Base-by-base conservation (phyloP, 1,284 basidiomycete species). In the Phenoliferia sp. region DNA sequence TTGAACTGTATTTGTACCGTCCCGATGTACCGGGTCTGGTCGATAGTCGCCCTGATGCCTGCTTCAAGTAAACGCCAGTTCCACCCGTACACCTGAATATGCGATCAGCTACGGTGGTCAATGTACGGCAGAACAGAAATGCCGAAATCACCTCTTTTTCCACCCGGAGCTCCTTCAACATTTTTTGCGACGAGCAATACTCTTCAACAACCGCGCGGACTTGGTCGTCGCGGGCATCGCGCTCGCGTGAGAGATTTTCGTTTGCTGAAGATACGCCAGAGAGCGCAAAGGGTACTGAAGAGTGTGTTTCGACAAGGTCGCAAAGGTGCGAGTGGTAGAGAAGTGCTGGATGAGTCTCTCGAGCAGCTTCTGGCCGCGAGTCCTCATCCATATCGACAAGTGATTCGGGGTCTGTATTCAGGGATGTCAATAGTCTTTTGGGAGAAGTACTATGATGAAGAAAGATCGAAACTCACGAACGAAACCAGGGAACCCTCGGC, bases 251-350 rank as follows among this genome's bases (percentile, higher is more conserved):
- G 22, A 59, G 39, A 1, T 15, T 28, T 4, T 52, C 44, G 15
- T 58, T 33, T 17, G 57, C n/a, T 5, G n/a, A 9, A 17, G 15
- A 5, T 26, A 55, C 19, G 22, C 36, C 29, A 15, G 34, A 26
- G 33, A 31, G 54, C 17, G 33, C 52, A 28, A 36, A 56, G 0
- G 54, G 52, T 12, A 62, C 33, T 15, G 52, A 60, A 3, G 63
- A 28, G 50, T 65, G 63, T 4, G 48, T 22, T 32, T 65, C 63
- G 58, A 60, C 34, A 50, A 60, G 34, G 35, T 65, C 63, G 63
- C 59, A 32, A 12, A 34, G 55, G 33, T 65, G 58, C 3, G 58
- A 60, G 26, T 36, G 29, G 50, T 33, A 60, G 28, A 65, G 57
- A 2, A 58, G 17, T 3, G 57, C 19, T 7, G 58, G 56, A 7